Base-by-base conservation (phyloP, 306 rosid species). In the Sechiopsis laciniata region DNA sequence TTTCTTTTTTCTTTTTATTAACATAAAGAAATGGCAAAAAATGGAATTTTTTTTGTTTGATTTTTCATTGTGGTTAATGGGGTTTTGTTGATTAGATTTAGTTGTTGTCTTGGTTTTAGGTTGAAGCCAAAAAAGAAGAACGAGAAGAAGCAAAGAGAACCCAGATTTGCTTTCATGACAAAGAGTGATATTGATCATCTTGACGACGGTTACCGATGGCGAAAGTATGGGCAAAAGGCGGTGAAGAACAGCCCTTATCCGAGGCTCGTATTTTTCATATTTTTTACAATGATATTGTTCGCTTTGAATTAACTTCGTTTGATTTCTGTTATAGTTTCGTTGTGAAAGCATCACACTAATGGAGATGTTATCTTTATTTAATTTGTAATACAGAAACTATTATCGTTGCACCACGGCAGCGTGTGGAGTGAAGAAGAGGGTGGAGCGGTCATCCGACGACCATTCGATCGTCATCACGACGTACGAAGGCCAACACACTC, bases 401-500 rank as follows among this genome's bases (percentile, higher is more conserved):
- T 94, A 91, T 78, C 88, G 99, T 76, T 94, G 99, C 90, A 94
- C 99, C 68, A 86, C 89, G 0, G 70, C 75, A 0, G 83, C 73
- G 1, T 94, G 99, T 26, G 92, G 90, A 0, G 96, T 94, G 55
- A 94, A 94, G 87, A 94, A 94, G 90, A 80, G 97, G 26, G 95
- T 94, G 61, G 99, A 94, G 85, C 86, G 97, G 7, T 89, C 88
- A 8, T 84, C 86, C 2, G 85, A 80, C 0, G 90, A 94, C 48
- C 74, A 90, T 0, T n/a, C 92, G 4, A 74, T 75, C 4, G 95
- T 91, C 8, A 88, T 94, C 8, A 94, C 99, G 0, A 91, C 92
- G n/a, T 94, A 94, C 71, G 99, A 94, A 79, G 99, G 99, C 11
- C 88, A 86, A 24, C 99, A 94, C 91, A 87, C 58, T 0, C 97